These are phyloP conservation scores for Xylaria arbuscula DNA, from an alignment of 2,329 filamentous ascomycete genomes.

Conservation along the genomic window DNA sequence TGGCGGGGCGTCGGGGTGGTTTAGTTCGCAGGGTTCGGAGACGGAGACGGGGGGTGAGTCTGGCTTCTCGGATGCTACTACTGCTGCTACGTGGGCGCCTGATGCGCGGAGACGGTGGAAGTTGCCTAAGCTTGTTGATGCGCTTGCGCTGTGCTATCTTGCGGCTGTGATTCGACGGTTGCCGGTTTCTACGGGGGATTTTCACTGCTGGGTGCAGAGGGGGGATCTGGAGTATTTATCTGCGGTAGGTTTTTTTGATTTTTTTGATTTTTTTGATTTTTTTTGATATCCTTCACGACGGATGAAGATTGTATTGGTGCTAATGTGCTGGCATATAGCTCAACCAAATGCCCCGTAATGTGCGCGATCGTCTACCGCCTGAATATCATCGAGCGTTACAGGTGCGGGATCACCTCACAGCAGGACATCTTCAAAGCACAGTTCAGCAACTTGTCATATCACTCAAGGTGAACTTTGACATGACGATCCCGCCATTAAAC, in stretches of 20 bases:
- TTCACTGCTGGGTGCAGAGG: conserved; percentile 74
- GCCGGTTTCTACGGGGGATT: conserved; percentile 78
- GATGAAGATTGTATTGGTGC: conserved; percentile 5
- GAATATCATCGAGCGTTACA: conserved; percentile 70
- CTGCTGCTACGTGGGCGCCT: conserved; percentile 56
- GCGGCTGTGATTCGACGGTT: conserved; percentile 79
- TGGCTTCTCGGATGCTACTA: conserved; percentile 47
- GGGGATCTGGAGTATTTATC: conserved; percentile 78
- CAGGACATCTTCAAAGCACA: conserved; percentile 71
- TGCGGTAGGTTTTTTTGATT: conserved; percentile 60
- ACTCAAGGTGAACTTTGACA: conserved; percentile 74
- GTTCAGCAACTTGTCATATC: conserved; percentile 71
- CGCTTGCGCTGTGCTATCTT: conserved; percentile 82
- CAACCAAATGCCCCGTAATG: conserved; percentile 69
- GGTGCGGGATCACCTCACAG: conserved; percentile 58
- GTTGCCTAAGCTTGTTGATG: conserved; percentile 77
- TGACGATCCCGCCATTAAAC: conserved; percentile 80
- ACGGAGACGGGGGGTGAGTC: conserved; percentile 55
- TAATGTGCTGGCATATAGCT: conserved; percentile 54
- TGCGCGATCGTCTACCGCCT: conserved; percentile 72
- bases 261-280: neutral
- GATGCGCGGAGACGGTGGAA: conserved; percentile 61
- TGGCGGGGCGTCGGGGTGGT: conserved; percentile 56
- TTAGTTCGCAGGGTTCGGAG: conserved; percentile 71
- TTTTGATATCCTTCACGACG: neutral